Conservation (phyloP, 768 basidiomycete genomes). For the Calocera viscosa region DNA sequence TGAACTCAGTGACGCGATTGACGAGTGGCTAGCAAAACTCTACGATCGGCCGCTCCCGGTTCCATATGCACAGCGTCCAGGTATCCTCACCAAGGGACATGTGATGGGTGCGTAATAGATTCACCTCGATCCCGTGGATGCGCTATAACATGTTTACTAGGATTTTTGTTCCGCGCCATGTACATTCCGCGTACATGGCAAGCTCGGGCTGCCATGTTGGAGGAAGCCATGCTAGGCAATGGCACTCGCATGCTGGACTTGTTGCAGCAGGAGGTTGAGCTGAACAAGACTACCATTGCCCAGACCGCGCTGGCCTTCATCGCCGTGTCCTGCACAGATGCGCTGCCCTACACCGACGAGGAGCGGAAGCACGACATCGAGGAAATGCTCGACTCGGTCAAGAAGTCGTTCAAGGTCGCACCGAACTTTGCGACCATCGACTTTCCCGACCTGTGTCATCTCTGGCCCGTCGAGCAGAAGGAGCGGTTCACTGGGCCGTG, state of each 20-base stretch:
- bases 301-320: constrained; percentile 19
- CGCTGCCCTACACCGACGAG: constrained; percentile 15
- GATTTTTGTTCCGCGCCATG: constrained; percentile 16
- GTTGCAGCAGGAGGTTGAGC: constrained; percentile 15
- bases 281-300: constrained; percentile 13
- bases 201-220: constrained; percentile 15
- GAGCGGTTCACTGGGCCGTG: constrained; percentile 20
- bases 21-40: constrained; percentile 19
- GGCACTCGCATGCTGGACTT: constrained; percentile 20
- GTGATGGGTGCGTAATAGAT: constrained; percentile 19
- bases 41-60: constrained; percentile 24
- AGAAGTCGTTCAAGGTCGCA: constrained; percentile 5
- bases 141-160: not conserved
- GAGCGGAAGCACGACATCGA: constrained; percentile 15
- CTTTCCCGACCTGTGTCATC: constrained; percentile 20
- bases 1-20: constrained; percentile 17
- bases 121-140: not conserved
- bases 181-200: constrained; percentile 22
- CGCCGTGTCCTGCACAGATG: constrained; percentile 27
- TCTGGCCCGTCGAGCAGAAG: constrained; percentile 14
- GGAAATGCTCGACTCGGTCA: constrained; percentile 22
- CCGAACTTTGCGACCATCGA: not conserved
- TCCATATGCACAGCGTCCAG: constrained; percentile 19
- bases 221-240: constrained; percentile 22
- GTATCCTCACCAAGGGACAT: constrained; percentile 23